Evolutionary conservation across 2,329 filamentous ascomycete genomes (phyloP), one percentile per base, ranked within the genome.

Genomic region (Fonsecaea multimorphosa): DNA sequence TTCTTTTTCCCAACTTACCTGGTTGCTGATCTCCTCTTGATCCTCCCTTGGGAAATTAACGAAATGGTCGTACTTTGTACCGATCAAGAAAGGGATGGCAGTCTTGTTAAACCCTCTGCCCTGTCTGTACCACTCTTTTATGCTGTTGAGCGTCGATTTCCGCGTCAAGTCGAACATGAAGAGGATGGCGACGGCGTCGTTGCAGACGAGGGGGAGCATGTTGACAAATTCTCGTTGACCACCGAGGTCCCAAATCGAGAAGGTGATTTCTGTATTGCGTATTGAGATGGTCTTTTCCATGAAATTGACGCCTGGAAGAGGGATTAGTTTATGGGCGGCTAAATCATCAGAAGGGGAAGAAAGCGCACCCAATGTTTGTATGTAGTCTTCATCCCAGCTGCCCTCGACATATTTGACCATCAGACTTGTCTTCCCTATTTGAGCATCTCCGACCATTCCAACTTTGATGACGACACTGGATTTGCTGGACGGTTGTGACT

Each of bases 271-370:
- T 16, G 95, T 99, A 80, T 99, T 99, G 68, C 95, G 91, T 79
- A 99, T 99, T 69, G 92, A 96, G 76, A 99, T 99, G 38, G 95
- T 99, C 85, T 99, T 99, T 79, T 99, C 95, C 95, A 99, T 99
- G 80, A 99, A 99, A 80, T 99, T 99, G 80, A 99, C 95, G 72
- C 95, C 87, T 90, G 72, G n/a, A n/a, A 75, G 31, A 75, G 72
- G 60, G 58, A 27, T 70, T 53, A 60, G 66, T 31, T 31, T 3
- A 8, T 7, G 8, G 44, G 24, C 32, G 22, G 27, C 22, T 29
- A 14, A 29, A 61, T 38, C 31, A 49, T 49, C 46, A 54, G 51
- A 31, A 44, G 59, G n/a, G 7, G 6, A 32, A 52, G 31, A 36
- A 9, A 24, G 31, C 83, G 68, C 79, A 90, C 87, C 95, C 52